Percentiles rank a stretch among this genome's conserved stretches.
Conservation (phyloP, 2,329 filamentous ascomycete genomes). For the Paracorniculantispora psalliotae region DNA sequence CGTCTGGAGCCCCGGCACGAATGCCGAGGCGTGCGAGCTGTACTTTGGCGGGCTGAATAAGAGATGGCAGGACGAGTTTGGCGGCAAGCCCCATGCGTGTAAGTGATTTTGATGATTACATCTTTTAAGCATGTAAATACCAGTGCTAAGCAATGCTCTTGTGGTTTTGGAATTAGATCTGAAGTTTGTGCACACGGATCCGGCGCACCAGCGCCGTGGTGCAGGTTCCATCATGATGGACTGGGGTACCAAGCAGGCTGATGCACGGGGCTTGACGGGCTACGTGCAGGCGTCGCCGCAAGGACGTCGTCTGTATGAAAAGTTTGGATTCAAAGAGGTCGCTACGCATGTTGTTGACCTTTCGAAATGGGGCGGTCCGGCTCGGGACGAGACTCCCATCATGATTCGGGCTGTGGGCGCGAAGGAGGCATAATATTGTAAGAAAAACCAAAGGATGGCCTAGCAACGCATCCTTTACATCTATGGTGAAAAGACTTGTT, state of each 20-base stretch:
- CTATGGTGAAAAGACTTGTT: too few species aligned
- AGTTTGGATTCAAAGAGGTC: neutral
- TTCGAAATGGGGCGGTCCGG: neutral
- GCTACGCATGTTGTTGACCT: neutral
- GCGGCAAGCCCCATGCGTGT: conserved; percentile 1
- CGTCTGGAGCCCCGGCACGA: neutral
- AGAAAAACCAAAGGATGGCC: too few species aligned
- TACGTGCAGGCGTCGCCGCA: neutral
- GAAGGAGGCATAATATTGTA: neutral
- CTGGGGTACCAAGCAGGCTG: neutral
- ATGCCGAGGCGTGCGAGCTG: neutral
- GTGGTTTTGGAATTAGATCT: neutral
- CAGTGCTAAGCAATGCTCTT: neutral
- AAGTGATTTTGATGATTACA: neutral
- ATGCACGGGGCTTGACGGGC: neutral
- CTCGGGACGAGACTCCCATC: neutral
- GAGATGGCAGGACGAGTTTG: neutral
- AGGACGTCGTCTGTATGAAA: neutral
- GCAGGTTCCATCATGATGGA: neutral
- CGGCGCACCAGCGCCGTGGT: neutral
- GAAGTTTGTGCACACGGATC: neutral
- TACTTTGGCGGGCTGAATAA: conserved; percentile 1
- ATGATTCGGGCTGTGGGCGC: neutral
- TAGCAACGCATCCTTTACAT: too few species aligned
- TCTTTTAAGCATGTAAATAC: neutral